Conservation (phyloP, 805 yeast genomes). For the Metschnikowia vanudenii region DNA sequence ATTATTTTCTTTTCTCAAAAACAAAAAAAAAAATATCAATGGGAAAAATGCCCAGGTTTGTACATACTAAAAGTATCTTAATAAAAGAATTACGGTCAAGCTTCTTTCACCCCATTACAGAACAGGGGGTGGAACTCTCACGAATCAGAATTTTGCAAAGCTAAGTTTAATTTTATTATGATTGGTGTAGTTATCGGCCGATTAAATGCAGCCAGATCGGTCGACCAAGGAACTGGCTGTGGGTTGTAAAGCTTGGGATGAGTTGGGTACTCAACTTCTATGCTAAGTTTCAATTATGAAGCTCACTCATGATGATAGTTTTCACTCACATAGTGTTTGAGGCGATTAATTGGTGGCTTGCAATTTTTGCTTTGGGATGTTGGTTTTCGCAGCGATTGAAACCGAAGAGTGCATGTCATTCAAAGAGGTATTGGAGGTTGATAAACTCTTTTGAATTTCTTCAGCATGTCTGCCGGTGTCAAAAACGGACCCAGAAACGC, state of each 20-base stretch:
- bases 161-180: neutral
- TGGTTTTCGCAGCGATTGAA: neutral
- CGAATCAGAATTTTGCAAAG: neutral
- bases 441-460: constrained; percentile 27
- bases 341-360: neutral
- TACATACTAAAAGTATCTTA: constrained; percentile 1
- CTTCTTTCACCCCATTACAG: neutral
- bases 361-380: neutral
- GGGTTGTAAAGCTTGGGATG: neutral
- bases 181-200: constrained; percentile 4
- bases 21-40: neutral
- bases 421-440: constrained; percentile 36
- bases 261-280: neutral
- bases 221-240: constrained; percentile 12
- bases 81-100: neutral
- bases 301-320: neutral
- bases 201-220: constrained; percentile 8
- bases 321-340: neutral
- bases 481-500: constrained; percentile 42
- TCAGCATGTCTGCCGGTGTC: constrained; percentile 27
- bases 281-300: neutral
- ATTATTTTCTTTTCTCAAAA: too few relatives aligned
- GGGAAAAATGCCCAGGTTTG: constrained; percentile 5
- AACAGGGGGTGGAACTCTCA: neutral
- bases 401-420: constrained; percentile 25